Evolutionary conservation across 352 stramenopile species (phyloP).

Genomic region (Phytophthora fragariaefolia): DNA sequence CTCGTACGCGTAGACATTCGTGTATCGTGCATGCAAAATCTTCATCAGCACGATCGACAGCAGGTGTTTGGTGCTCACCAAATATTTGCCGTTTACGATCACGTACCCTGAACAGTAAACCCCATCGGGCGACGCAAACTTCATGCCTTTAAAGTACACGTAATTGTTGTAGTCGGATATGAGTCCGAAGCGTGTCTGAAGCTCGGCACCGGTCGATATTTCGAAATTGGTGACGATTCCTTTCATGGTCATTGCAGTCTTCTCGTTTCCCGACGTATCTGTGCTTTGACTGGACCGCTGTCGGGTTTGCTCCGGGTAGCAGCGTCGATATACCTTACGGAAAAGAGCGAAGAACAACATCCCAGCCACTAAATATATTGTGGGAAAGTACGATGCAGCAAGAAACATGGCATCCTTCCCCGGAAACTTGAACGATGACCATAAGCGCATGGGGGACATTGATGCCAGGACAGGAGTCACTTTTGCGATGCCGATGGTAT

Average conservation of each 20-base stretch:
- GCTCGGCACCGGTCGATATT: slow-evolving; percentile 32
- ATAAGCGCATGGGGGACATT: slow-evolving; percentile 35
- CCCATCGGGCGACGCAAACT: slow-evolving; percentile 44
- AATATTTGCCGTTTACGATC: slow-evolving; percentile 43
- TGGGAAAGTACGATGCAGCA: slow-evolving; percentile 23
- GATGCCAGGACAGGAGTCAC: slow-evolving; percentile 7
- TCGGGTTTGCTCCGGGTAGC: slow-evolving; percentile 23
- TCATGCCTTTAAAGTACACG: slow-evolving; percentile 47
- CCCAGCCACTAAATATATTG: slow-evolving; percentile 17
- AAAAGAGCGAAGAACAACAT: slow-evolving; percentile 16
- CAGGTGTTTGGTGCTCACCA: slow-evolving; percentile 42
- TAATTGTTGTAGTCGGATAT: slow-evolving; percentile 49
- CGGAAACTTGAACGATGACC: slow-evolving; percentile 31
- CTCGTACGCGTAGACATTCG: slow-evolving; percentile 39
- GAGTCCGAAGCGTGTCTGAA: slow-evolving; percentile 38
- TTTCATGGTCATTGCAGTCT: slow-evolving; percentile 1
- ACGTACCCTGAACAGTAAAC: slow-evolving; percentile 48
- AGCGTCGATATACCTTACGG: slow-evolving; percentile 24
- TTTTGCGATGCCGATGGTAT: slow-evolving; percentile 10
- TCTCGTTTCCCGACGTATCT: slow-evolving; percentile 20
- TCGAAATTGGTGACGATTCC: slow-evolving; percentile 38
- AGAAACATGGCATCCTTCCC: slow-evolving; percentile 26
- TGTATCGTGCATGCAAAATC: slow-evolving; percentile 19
- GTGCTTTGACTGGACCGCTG: slow-evolving; percentile 12
- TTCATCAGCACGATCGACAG: slow-evolving; percentile 43